These are phyloP conservation scores for Parathielavia hyrcaniae DNA, from an alignment of 495 filamentous ascomycete species.

Conservation along the genomic window DNA sequence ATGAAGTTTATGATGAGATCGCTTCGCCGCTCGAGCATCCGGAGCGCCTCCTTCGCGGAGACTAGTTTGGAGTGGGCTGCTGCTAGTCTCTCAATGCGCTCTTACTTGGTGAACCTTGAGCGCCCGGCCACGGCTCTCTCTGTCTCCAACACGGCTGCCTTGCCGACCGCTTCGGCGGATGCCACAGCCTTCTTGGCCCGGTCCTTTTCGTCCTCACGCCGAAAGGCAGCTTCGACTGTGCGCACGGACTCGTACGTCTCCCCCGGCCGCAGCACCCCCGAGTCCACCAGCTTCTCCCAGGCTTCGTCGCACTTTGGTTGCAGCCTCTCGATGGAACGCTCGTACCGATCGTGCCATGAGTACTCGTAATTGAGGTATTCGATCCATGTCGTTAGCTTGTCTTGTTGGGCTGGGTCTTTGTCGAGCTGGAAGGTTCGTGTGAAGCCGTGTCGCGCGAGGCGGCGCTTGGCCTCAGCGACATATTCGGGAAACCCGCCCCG, in stretches of 20 bases:
- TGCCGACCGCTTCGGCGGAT: slow-evolving; percentile 4
- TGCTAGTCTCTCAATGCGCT: neutral
- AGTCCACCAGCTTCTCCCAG: slow-evolving; percentile 17
- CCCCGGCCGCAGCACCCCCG: slow-evolving; percentile 9
- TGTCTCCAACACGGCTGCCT: neutral
- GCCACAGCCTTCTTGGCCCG: slow-evolving; percentile 3
- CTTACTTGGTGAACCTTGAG: slow-evolving; percentile 3
- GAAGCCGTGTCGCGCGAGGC: slow-evolving; percentile 16
- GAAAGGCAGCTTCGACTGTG: slow-evolving; percentile 1
- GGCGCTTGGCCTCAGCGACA: slow-evolving; percentile 3
- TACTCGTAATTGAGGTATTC: slow-evolving; percentile 25
- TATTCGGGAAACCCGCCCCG: slow-evolving; percentile 17
- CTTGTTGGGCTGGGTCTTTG: slow-evolving; percentile 14
- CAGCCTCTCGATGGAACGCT: neutral
- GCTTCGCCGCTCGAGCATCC: slow-evolving; percentile 4
- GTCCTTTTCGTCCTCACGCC: slow-evolving; percentile 2
- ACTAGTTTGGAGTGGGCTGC: neutral
- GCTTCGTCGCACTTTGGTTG: slow-evolving; percentile 7
- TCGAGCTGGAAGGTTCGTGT: slow-evolving; percentile 13
- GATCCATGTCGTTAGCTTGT: slow-evolving; percentile 22
- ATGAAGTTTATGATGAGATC: slow-evolving; percentile 15
- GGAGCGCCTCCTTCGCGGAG: neutral
- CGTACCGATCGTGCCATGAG: slow-evolving; percentile 13
- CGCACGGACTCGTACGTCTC: slow-evolving; percentile 16
- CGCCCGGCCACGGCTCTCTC: neutral